phyloP scores from a whole-genome alignment of 257 asterid species.

The Phtheirospermum japonicum region DNA sequence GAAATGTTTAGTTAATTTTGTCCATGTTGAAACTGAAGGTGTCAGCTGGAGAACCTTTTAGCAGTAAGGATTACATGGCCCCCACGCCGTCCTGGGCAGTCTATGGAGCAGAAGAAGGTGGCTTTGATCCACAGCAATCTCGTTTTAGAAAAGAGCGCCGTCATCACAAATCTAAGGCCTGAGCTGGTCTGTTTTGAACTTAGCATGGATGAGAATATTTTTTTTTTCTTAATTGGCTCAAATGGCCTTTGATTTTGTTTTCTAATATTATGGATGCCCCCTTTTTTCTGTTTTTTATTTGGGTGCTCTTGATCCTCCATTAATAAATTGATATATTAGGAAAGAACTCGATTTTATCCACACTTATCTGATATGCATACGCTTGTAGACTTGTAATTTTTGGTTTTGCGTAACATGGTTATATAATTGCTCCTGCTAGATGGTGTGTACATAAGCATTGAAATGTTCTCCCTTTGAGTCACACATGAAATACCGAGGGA shows the following conservation, averaged over 20 bases:
- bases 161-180: constrained; percentile 64
- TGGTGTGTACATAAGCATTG: no score
- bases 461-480: no score
- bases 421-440: no score
- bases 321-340: no score
- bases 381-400: no score
- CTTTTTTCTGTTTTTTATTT: no score
- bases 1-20: constrained; percentile 3
- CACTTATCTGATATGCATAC: no score
- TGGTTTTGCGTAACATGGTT: no score
- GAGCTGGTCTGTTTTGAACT: constrained; percentile 27
- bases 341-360: no score
- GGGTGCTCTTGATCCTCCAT: no score
- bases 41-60: constrained; percentile 63
- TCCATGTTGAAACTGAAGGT: constrained; percentile 46
- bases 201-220: constrained; percentile 19
- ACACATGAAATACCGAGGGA: no score
- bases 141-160: constrained; percentile 76
- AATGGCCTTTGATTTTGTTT: constrained; percentile 25
- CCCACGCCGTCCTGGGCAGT: constrained; percentile 92
- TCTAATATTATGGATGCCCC: not conserved
- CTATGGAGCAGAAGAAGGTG: constrained; percentile 98
- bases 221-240: constrained; percentile 13
- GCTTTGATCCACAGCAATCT: constrained; percentile 84
- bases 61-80: constrained; percentile 86